A percentile compares a stretch with the other conserved stretches of the same genome.
These are phyloP conservation scores for Rhododendron griersonianum DNA, from an alignment of 148 eudicot species.

Conservation along the genomic window DNA sequence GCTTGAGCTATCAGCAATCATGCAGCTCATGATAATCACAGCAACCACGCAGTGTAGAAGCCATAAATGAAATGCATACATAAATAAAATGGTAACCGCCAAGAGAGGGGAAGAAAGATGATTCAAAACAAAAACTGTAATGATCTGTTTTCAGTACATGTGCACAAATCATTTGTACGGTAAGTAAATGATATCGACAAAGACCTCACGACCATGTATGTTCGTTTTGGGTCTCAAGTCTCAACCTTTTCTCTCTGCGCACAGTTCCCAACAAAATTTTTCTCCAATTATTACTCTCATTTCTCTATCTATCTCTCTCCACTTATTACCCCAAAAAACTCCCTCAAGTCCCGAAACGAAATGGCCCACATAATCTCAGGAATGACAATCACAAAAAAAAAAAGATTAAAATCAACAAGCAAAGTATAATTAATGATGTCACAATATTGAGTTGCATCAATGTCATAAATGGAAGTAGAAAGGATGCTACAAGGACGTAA, in stretches of 20 bases:
- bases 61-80: neutral
- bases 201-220: neutral
- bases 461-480: neutral
- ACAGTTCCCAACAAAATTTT: no score
- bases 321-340: no score
- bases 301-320: no score
- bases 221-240: no score
- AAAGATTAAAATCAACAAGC: neutral
- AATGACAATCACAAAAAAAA: neutral
- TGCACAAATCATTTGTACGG: neutral
- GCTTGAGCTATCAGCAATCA: neutral
- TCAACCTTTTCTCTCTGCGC: no score
- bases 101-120: neutral
- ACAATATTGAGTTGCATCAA: neutral
- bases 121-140: neutral
- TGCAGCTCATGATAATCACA: neutral
- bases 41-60: neutral
- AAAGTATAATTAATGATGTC: neutral
- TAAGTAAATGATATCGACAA: neutral
- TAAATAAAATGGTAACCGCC: neutral
- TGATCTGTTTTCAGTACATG: neutral
- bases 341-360: no score
- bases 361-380: neutral
- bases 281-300: no score
- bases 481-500: neutral